These are phyloP conservation scores for Diaporthe aspalathi DNA, from an alignment of 2,329 filamentous ascomycete genomes.

Conservation along the genomic window DNA sequence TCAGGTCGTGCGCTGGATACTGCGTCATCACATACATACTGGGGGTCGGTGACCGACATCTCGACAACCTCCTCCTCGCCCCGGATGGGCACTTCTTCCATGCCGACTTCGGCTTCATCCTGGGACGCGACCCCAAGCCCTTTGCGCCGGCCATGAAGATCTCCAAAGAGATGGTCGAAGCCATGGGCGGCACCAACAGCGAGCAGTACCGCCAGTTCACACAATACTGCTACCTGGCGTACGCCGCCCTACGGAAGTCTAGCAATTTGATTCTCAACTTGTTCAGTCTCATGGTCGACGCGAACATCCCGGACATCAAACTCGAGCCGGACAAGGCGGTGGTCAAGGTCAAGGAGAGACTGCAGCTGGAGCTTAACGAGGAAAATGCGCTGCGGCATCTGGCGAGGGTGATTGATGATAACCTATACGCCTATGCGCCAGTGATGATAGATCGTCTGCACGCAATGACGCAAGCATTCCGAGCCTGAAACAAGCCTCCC, in stretches of 20 bases:
- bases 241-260: slow-evolving; percentile 88
- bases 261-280: slow-evolving; percentile 93
- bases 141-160: slow-evolving; percentile 98
- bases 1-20: slow-evolving; percentile 96
- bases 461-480: slow-evolving; percentile 91
- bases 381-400: slow-evolving; percentile 92
- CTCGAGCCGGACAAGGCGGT: slow-evolving; percentile 94
- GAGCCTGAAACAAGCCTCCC: slow-evolving; percentile 62
- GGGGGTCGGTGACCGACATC: slow-evolving; percentile 93
- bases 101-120: slow-evolving; percentile 97
- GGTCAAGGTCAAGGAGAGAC: slow-evolving; percentile 92
- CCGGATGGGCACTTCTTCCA: slow-evolving; percentile 97
- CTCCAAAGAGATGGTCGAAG: slow-evolving; percentile 97
- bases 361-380: slow-evolving; percentile 90
- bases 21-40: slow-evolving; percentile 99
- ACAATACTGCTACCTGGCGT: slow-evolving; percentile 95
- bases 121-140: slow-evolving; percentile 95
- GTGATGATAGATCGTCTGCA: slow-evolving; percentile 96
- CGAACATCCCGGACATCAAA: slow-evolving; percentile 95
- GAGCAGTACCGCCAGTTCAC: slow-evolving; percentile 90
- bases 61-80: slow-evolving; percentile 92
- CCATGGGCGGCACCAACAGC: slow-evolving; percentile 88
- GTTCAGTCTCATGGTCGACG: slow-evolving; percentile 97
- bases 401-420: slow-evolving; percentile 90
- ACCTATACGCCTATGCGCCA: slow-evolving; percentile 87